A percentile compares a stretch with the other conserved stretches of the same genome.
These are phyloP conservation scores for Boletus albobrunnescens DNA, from an alignment of 1,284 basidiomycete species.

Conservation along the genomic window DNA sequence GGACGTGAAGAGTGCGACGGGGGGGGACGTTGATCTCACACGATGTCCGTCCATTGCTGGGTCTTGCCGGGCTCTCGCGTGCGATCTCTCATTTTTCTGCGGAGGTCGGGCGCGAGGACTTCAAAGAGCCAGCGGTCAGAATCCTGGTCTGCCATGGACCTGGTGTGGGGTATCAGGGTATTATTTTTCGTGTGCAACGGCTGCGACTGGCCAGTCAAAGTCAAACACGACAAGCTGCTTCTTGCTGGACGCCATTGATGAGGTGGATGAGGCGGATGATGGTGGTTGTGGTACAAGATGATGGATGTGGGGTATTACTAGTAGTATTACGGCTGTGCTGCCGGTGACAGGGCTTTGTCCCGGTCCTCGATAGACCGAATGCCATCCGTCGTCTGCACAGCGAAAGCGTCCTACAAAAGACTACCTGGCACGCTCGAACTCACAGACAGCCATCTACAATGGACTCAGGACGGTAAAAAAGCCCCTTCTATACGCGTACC, in stretches of 20 bases:
- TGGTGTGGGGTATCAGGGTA: slow-evolving; percentile 28
- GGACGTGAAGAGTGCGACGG: not conserved
- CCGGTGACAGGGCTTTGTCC: not conserved
- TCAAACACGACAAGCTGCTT: slow-evolving; percentile 91
- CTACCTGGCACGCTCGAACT: slow-evolving; percentile 65
- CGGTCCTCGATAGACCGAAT: slow-evolving; percentile 24
- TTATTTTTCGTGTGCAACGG: not conserved
- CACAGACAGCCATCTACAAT: slow-evolving; percentile 62
- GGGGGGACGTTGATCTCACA: slow-evolving; percentile 51
- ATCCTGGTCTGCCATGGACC: slow-evolving; percentile 93
- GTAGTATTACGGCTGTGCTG: slow-evolving; percentile 6
- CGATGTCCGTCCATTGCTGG: slow-evolving; percentile 90
- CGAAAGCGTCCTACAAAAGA: slow-evolving; percentile 80
- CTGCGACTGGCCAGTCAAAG: slow-evolving; percentile 83
- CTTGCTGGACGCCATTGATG: slow-evolving; percentile 33
- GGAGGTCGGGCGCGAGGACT: slow-evolving; percentile 81
- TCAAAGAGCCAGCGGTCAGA: slow-evolving; percentile 96
- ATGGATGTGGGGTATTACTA: not conserved
- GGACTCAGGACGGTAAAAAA: slow-evolving; percentile 66
- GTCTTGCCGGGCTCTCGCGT: slow-evolving; percentile 35
- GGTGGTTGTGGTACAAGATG: not conserved
- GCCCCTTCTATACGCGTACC: slow-evolving; percentile 58
- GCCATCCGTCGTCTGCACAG: slow-evolving; percentile 55
- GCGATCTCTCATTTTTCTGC: slow-evolving; percentile 77
- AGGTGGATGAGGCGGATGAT: not conserved